phyloP scores from a whole-genome alignment of 2,329 filamentous ascomycete species.

The Pseudocercospora ulei region DNA sequence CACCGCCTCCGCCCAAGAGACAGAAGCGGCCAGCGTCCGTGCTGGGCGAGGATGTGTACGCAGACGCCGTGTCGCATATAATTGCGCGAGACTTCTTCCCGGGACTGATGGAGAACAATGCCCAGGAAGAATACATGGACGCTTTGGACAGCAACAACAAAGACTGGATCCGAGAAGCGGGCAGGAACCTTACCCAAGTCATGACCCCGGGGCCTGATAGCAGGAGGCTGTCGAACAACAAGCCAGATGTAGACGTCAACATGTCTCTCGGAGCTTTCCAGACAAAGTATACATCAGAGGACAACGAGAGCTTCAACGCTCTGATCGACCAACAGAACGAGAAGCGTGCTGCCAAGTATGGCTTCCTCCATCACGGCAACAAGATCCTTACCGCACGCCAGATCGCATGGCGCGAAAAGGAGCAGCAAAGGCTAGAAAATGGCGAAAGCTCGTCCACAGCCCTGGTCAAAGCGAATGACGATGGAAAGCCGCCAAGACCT shows the following conservation, averaged over 20 bases:
- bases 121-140: slow-evolving; percentile 84
- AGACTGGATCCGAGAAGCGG: slow-evolving; percentile 76
- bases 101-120: slow-evolving; percentile 72
- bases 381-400: slow-evolving; percentile 60
- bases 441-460: slow-evolving; percentile 33
- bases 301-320: slow-evolving; percentile 94
- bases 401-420: slow-evolving; percentile 45
- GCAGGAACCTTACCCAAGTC: slow-evolving; percentile 53
- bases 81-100: slow-evolving; percentile 97
- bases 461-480: slow-evolving; percentile 24
- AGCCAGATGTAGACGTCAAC: slow-evolving; percentile 56
- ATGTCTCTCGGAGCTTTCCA: slow-evolving; percentile 82
- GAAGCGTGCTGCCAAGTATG: slow-evolving; percentile 72
- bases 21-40: slow-evolving; percentile 84
- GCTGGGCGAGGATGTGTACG: slow-evolving; percentile 89
- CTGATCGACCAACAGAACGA: slow-evolving; percentile 84
- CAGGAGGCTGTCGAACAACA: slow-evolving; percentile 36
- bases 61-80: slow-evolving; percentile 79
- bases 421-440: slow-evolving; percentile 53
- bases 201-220: slow-evolving; percentile 65
- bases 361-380: slow-evolving; percentile 82
- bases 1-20: slow-evolving; percentile 71
- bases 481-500: slow-evolving; percentile 36
- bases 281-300: slow-evolving; percentile 88
- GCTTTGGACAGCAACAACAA: slow-evolving; percentile 77